These are phyloP conservation scores for Sporobolomyces phaffii DNA, from an alignment of 768 basidiomycete genomes.

Conservation along the genomic window DNA sequence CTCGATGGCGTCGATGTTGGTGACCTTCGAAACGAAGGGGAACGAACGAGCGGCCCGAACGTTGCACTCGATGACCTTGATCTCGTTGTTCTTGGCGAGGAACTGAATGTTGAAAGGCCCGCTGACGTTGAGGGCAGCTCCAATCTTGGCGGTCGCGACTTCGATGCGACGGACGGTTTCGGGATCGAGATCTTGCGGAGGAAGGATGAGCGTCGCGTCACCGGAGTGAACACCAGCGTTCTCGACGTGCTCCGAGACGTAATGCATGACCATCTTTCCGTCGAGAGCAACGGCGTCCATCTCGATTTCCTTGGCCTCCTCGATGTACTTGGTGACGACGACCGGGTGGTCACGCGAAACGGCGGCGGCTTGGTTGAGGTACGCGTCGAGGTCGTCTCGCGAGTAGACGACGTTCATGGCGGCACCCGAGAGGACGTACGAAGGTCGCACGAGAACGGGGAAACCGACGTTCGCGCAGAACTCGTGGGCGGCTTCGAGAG, in stretches of 20 bases:
- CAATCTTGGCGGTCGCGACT: conserved; percentile 89
- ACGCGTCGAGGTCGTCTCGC: conserved; percentile 79
- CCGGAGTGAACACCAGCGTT: conserved; percentile 98
- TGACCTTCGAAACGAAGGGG: conserved; percentile 98
- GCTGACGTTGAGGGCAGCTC: conserved; percentile 87
- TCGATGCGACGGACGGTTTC: conserved; percentile 81
- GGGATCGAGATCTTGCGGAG: conserved; percentile 73
- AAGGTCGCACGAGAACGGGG: conserved; percentile 95
- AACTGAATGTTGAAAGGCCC: conserved; percentile 99
- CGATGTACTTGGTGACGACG: conserved; percentile 98
- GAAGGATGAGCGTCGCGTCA: conserved; percentile 93
- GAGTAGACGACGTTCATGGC: conserved; percentile 95
- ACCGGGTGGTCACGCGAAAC: conserved; percentile 97
- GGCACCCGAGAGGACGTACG: conserved; percentile 95
- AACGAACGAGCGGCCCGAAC: conserved; percentile 94
- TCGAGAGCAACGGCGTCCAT: conserved; percentile 93
- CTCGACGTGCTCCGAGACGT: conserved; percentile 96
- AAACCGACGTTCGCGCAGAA: conserved; percentile 86
- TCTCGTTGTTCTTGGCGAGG: conserved; percentile 62
- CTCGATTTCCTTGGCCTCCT: conserved; percentile 94
- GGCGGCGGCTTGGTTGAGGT: conserved; percentile 89
- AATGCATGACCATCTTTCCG: conserved; percentile 86
- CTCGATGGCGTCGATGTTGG: conserved; percentile 95
- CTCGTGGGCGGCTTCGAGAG: conserved; percentile 78
- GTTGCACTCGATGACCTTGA: conserved; percentile 99